Base-by-base conservation (phyloP, 495 filamentous ascomycete genomes). In the Cercophora newfieldiana region DNA sequence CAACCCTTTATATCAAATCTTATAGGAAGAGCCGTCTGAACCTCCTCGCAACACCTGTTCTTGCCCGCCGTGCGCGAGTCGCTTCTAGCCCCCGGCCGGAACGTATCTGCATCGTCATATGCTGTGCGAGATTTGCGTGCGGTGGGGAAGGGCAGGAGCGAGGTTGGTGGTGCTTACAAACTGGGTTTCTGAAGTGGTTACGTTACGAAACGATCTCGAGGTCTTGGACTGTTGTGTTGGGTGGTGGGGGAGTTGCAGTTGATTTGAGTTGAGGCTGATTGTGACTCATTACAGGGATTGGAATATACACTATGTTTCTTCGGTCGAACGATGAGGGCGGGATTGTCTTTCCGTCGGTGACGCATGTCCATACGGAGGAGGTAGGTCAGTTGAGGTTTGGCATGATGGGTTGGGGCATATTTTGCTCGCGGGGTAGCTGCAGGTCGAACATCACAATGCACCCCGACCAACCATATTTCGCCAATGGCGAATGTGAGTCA, bases 11-110 rank as follows among this genome's bases (percentile, higher is more conserved):
- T 62, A n/a, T 47, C 56, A 33, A 31, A 50, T 64, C 65, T 67
- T 73, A 75, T 81, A 82, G 80, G 80, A 82, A 82, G 80, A 82
- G 80, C 80, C 80, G 80, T 81, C 75, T 82, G 77, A 82, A 79
- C 79, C 78, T 50, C 68, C 72, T 63, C 68, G 66, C 12, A 44
- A 24, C 30, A 5, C 51, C 63, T 25, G 57, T 60, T 44, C 30
- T 26, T 19, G 16, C 2, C 25, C n/a, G 12, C 44, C 44, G 25
- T 24, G n/a, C 24, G 25, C 21, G 33, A 19, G 22, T 24, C 44
- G 12, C 25, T 33, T 61, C 47, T 61, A 59, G 62, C 48, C 16
- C 51, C 64, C 47, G 37, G 63, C 30, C 49, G 31, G 60, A 65
- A 68, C 71, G 75, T 67, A 21, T 70, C n/a, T 79, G 80, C 80